phyloP scores from a whole-genome alignment of 1,139 yeast genomes.

The Nakaseomyces delphensis region DNA sequence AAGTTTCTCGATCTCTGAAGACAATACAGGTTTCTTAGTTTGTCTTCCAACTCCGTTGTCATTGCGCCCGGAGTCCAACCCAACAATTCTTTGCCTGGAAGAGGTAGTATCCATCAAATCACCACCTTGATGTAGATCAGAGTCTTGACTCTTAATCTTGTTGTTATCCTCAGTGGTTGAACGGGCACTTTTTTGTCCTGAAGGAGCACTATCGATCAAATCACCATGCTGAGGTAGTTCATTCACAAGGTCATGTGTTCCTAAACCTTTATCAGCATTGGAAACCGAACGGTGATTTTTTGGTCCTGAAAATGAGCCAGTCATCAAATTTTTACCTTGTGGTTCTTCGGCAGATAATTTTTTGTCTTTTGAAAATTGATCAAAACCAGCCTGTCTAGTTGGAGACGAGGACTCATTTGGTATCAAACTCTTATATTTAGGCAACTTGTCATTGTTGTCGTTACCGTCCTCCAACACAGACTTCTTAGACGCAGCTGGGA shows the following conservation, averaged over 20 bases:
- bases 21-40: background rate
- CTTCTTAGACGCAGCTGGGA: background rate
- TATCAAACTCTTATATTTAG: background rate
- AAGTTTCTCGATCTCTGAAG: background rate
- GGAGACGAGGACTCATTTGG: background rate
- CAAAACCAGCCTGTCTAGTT: background rate
- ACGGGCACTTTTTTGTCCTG: too few relatives aligned
- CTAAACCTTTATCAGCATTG: background rate
- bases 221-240: constrained; percentile 1
- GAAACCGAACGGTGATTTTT: background rate
- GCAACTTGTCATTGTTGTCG: background rate
- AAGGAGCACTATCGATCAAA: background rate
- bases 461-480: background rate
- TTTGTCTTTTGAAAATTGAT: background rate
- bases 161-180: too few relatives aligned
- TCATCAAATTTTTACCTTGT: background rate
- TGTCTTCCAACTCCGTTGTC: background rate
- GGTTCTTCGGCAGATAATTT: background rate
- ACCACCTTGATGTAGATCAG: background rate
- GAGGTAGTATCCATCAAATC: background rate
- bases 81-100: background rate
- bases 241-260: background rate
- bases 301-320: background rate
- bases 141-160: background rate
- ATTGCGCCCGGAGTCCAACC: background rate